phyloP scores from a whole-genome alignment of 306 rosid genomes.

The Pyrus betulifolia region DNA sequence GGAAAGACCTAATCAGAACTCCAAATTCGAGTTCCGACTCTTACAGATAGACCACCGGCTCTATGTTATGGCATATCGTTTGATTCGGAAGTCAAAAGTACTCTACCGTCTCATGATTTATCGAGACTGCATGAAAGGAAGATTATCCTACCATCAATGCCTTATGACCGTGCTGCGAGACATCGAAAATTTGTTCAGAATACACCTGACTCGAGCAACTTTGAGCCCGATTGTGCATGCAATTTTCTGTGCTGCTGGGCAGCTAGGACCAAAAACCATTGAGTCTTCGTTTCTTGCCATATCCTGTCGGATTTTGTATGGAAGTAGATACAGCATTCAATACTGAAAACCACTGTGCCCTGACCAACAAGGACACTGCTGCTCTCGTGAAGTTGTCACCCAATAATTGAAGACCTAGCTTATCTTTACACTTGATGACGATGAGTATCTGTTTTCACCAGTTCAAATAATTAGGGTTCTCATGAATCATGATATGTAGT shows the following conservation, averaged over 20 bases:
- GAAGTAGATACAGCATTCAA: constrained; percentile 23
- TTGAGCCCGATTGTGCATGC: not conserved
- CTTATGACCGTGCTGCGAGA: not conserved
- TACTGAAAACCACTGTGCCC: constrained; percentile 22
- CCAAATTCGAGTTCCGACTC: not conserved
- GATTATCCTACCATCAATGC: not conserved
- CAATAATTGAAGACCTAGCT: constrained; percentile 1
- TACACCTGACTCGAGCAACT: not conserved
- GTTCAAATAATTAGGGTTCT: not conserved
- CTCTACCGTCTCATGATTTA: not conserved
- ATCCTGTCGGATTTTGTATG: not conserved
- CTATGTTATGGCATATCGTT: too few species aligned
- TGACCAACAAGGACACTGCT: constrained; percentile 3
- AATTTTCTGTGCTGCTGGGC: not conserved
- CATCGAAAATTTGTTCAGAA: not conserved
- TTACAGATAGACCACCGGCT: not conserved
- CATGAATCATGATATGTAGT: not conserved
- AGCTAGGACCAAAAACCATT: not conserved
- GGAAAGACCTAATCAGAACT: too few species aligned
- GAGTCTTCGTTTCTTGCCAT: not conserved
- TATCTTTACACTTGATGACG: not conserved
- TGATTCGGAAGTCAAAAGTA: not conserved
- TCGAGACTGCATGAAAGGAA: not conserved
- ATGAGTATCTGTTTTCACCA: not conserved
- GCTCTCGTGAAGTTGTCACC: constrained; percentile 3